Base-by-base conservation (phyloP, 164 flowering plant species). In the Kingdonia uniflora region DNA sequence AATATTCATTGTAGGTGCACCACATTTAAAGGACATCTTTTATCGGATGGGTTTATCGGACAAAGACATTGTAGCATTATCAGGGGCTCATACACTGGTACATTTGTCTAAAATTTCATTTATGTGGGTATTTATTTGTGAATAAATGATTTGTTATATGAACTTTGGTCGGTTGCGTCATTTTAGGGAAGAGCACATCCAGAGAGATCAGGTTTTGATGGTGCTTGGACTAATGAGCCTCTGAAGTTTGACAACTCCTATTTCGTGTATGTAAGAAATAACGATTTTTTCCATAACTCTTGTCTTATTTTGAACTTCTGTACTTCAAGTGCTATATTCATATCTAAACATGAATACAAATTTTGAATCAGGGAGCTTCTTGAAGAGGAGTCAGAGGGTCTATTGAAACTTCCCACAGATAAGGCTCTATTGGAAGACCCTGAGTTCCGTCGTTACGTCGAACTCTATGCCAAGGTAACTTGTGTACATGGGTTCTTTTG, bases 51-150 rank as follows among this genome's bases (percentile, higher is more conserved):
- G 98, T 26, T 66, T 87, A 15, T 68, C 92, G 49, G 94, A 85
- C 74, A 83, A 87, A 70, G 98, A 87, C 69, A 87, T 91, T 42
- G 95, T 87, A 47, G 96, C 90, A 55, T 67, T 91, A 6, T 91
- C 96, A 20, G 95, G 98, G 19, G 98, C 61, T 14, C 98, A 87
- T 67, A 88, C 98, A 13, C 62, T 91, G 83, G 90, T 87, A 78
- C 24, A 44, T 12, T 17, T 43, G 43, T 17, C 5, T 21, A 59
- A 11, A 16, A 37, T 24, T 15, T n/a, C 25, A 20, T 37, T 5
- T 45, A 21, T 23, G 16, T 14, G 19, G 16, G 5, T 54, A 20
- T 2, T 13, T 21, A 38, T 41, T 23, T 22, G 26, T 47, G 6
- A 20, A 14, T 19, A n/a, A 11, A n/a, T n/a, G 7, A 13, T n/a